phyloP scores from a whole-genome alignment of 192 early-diverging fungal genomes.

The Radiomyces spectabilis region DNA sequence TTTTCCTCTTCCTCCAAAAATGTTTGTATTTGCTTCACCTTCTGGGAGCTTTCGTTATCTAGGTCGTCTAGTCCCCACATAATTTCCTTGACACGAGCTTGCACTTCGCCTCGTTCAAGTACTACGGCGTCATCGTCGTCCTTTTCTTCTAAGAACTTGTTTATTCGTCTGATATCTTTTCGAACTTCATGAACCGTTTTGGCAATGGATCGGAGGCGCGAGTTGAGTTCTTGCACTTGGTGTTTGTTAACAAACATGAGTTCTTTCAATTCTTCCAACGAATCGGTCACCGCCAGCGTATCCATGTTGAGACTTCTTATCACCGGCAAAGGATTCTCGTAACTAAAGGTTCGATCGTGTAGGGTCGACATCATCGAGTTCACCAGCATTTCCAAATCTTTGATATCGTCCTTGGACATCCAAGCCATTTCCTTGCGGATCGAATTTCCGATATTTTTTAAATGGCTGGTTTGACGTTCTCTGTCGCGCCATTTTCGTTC shows the following conservation, averaged over 20 bases:
- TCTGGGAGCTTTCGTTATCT: slow-evolving; percentile 16
- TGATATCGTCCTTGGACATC: slow-evolving; percentile 17
- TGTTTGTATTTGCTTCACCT: slow-evolving; percentile 25
- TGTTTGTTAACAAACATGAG: slow-evolving; percentile 34
- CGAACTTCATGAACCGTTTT: slow-evolving; percentile 33
- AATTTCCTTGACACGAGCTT: slow-evolving; percentile 27
- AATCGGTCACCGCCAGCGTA: slow-evolving; percentile 18
- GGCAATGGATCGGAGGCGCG: slow-evolving; percentile 23
- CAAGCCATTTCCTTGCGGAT: slow-evolving; percentile 18
- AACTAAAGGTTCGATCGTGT: slow-evolving; percentile 8
- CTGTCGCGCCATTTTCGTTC: slow-evolving; percentile 25
- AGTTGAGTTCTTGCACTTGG: slow-evolving; percentile 27
- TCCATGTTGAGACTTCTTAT: slow-evolving; percentile 17
- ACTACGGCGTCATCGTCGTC: slow-evolving; percentile 29
- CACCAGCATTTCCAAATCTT: slow-evolving; percentile 13
- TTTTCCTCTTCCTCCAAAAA: slow-evolving; percentile 21
- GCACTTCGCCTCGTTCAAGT: slow-evolving; percentile 26
- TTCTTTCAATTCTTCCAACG: slow-evolving; percentile 30
- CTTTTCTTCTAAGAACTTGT: slow-evolving; percentile 27
- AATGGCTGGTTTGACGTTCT: slow-evolving; percentile 19
- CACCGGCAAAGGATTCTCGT: slow-evolving; percentile 25
- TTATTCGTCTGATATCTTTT: slow-evolving; percentile 28
- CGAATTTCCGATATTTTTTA: slow-evolving; percentile 17
- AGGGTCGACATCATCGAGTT: slow-evolving; percentile 9
- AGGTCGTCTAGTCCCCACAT: slow-evolving; percentile 37